These are phyloP conservation scores for Brettanomyces naardenensis DNA, from an alignment of 805 yeast genomes.

Conservation along the genomic window DNA sequence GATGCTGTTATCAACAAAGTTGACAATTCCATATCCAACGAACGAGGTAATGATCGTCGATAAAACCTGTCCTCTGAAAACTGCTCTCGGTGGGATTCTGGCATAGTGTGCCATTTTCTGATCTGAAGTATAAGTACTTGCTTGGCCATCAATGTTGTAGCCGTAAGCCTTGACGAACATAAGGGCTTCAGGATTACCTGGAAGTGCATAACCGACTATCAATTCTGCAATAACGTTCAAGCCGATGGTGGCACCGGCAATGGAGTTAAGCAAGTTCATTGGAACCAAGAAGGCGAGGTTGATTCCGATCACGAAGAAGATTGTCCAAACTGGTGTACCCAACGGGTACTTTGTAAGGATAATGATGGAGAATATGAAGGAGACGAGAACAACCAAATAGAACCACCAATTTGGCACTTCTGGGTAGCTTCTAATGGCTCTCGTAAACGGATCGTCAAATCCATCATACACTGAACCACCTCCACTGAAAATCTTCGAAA, in stretches of 20 bases:
- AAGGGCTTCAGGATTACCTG: conserved; percentile 54
- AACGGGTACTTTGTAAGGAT: conserved; percentile 34
- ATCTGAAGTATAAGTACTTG: conserved; percentile 44
- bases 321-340: conserved; percentile 57
- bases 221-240: conserved; percentile 57
- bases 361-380: conserved; percentile 35
- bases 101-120: conserved; percentile 60
- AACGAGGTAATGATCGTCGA: conserved; percentile 38
- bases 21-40: conserved; percentile 34
- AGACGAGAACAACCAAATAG: conserved; percentile 32
- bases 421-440: conserved; percentile 49
- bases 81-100: conserved; percentile 53
- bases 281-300: conserved; percentile 53
- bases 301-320: conserved; percentile 48
- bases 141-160: conserved; percentile 45
- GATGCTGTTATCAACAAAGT: conserved; percentile 32
- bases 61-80: conserved; percentile 43
- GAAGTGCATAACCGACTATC: conserved; percentile 56
- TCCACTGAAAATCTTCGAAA: neutral
- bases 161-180: conserved; percentile 58
- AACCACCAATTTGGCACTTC: conserved; percentile 79
- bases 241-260: conserved; percentile 53
- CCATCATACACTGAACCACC: conserved; percentile 23
- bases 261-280: conserved; percentile 51
- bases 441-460: conserved; percentile 16